Percentiles rank a stretch among this genome's conserved stretches.
phyloP scores from a whole-genome alignment of 805 yeast species.

The Priceomyces castillae region DNA sequence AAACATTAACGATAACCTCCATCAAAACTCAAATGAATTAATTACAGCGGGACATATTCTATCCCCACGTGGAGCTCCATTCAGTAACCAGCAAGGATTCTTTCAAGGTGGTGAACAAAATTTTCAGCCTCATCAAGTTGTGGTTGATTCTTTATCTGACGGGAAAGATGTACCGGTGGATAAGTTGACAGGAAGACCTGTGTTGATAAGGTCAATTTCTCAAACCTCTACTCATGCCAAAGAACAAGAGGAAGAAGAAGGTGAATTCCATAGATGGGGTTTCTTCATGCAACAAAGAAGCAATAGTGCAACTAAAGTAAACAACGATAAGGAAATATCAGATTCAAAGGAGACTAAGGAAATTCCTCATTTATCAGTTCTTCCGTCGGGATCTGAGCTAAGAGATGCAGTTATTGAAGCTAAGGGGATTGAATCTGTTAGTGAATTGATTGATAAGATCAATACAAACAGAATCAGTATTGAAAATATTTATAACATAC shows the following conservation, averaged over 20 bases:
- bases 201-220: constrained; percentile 60
- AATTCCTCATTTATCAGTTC: constrained; percentile 33
- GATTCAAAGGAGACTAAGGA: constrained; percentile 9
- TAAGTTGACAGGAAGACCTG: constrained; percentile 68
- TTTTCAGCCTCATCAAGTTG: constrained; percentile 67
- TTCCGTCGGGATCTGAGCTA: constrained; percentile 55
- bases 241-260: constrained; percentile 86
- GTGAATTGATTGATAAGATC: constrained; percentile 64
- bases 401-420: constrained; percentile 67
- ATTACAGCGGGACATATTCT: constrained; percentile 54
- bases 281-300: constrained; percentile 67
- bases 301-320: constrained; percentile 15
- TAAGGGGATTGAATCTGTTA: constrained; percentile 69
- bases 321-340: constrained; percentile 3
- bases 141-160: constrained; percentile 57
- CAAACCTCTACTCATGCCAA: constrained; percentile 67
- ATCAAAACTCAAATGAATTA: constrained; percentile 48
- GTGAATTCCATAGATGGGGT: constrained; percentile 87
- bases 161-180: constrained; percentile 58
- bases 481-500: constrained; percentile 44
- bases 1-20: constrained; percentile 33
- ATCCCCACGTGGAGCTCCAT: constrained; percentile 37
- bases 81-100: constrained; percentile 15
- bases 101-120: constrained; percentile 22
- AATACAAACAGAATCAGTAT: constrained; percentile 51